Base-by-base conservation (phyloP, 176 grass and related monocot genomes). In the Tuctoria greenei region DNA sequence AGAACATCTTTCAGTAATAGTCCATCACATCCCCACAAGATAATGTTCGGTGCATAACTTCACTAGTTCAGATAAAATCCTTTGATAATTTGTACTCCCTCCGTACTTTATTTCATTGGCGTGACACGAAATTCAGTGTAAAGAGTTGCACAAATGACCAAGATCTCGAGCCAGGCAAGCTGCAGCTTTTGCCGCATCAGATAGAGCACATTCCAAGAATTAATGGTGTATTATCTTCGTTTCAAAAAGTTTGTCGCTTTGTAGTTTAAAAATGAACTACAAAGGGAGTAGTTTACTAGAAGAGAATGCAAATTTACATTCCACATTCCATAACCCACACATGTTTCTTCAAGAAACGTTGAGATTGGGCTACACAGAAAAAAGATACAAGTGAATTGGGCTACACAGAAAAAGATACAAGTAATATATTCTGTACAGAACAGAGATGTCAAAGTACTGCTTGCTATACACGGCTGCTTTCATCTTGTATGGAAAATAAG, bases 391-490 rank as follows among this genome's bases (percentile, higher is more conserved):
- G 31, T 31, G n/a, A n/a, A 31, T 31, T 31, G 31, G 3, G 31
- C 31, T 31, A 31, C 31, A 31, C 31, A 31, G 31, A 31, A 31
- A 1, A 31, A 31, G 31, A 31, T 31, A 31, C 31, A 31, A 31
- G 31, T 31, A 3, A 31, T 3, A 31, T 31, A 31, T 31, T 31
- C 31, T 31, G 3, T 31, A 31, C 3, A 31, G 31, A 31, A 31
- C 31, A 31, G 31, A 31, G 31, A 31, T 31, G 31, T 31, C 31
- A 31, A 31, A 2, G 31, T 31, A 31, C 31, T 31, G 31, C 31
- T 84, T 69, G 69, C 81, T 88, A 80, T 88, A 88, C 70, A 88
- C 46, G 74, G 54, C 76, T 64, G 86, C 62, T 79, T 41, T 75
- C 7, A 74, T 61, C 67, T 73, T 82, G 26, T 11, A 2, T 2